Evolutionary conservation across 805 yeast genomes (phyloP), one percentile per base, ranked within the genome.

Genomic region (Pichia heedii): DNA sequence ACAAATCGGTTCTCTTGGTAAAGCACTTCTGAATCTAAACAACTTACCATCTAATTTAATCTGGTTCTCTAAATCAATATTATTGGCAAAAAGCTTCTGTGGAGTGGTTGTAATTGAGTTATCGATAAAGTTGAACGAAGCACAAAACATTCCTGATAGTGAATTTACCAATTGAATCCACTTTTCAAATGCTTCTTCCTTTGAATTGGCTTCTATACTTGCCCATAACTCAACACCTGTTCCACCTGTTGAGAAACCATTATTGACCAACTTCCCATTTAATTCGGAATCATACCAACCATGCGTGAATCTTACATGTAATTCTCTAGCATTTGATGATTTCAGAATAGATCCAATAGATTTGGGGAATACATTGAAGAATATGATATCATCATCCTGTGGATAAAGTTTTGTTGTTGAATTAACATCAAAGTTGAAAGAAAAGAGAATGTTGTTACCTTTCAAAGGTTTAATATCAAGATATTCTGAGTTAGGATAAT

Each of bases 171-270:
- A 67, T 42, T 70, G 67, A 47, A 65, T 69, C 98, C 98, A 93
- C 36, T 74, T 68, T 7, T 60, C 52, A 50, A 73, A 70, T 2
- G 90, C 93, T 4, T 67, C 74, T 1, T 65, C 68, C 37, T 74
- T 65, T 21, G 68, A 53, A 1, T 58, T 63, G 0, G 90, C 89
- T 54, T 81, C 90, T 22, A 93, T 73, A 33, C 78, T 70, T 0
- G 97, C 89, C 88, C 95, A 88, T 10, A 93, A 55, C 61, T 93
- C 98, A 15, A 90, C 95, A 38, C 98, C 98, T 3, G 90, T 83
- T 3, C 97, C 97, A 26, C 98, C 98, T 41, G 88, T 72, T 44
- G 65, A 65, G 12, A 61, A 56, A 1, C 98, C 98, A 50, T 77
- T 65, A 37, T 66, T 63, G 0, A 97, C 96, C 34, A 86, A 68